phyloP scores from a whole-genome alignment of 306 rosid genomes.

The Vigna trinervia region DNA sequence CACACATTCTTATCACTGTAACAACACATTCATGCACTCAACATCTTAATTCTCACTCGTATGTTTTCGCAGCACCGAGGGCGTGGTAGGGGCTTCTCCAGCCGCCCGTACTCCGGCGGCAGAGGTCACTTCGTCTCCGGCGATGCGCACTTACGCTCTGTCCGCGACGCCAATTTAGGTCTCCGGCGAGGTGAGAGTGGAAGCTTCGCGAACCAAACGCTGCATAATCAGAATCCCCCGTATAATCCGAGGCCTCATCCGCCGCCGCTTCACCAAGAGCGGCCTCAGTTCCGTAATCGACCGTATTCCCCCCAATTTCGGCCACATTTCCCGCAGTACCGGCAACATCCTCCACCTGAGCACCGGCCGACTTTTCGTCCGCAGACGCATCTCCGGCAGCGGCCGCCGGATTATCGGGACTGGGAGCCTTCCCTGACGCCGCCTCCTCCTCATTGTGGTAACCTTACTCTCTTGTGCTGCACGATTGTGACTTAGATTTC shows the following conservation, averaged over 20 bases:
- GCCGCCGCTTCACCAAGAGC: slow-evolving; percentile 37
- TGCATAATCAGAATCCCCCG: slow-evolving; percentile 34
- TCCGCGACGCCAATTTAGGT: slow-evolving; percentile 64
- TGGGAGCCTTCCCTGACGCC: slow-evolving; percentile 73
- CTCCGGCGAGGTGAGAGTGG: slow-evolving; percentile 59
- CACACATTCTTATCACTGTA: neutral
- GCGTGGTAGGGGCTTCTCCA: slow-evolving; percentile 61
- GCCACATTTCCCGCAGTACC: neutral
- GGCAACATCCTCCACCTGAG: slow-evolving; percentile 8
- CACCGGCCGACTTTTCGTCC: neutral
- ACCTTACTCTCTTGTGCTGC: slow-evolving; percentile 6
- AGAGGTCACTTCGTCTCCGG: slow-evolving; percentile 60
- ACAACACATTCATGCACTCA: neutral
- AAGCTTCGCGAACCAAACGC: slow-evolving; percentile 49
- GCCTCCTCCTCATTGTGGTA: slow-evolving; percentile 62
- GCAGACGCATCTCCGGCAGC: slow-evolving; percentile 36
- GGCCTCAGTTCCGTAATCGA: slow-evolving; percentile 38
- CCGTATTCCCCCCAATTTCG: slow-evolving; percentile 33
- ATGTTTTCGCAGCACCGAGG: slow-evolving; percentile 63
- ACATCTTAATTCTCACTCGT: neutral
- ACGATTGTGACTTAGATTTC: neutral
- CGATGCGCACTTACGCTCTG: slow-evolving; percentile 64
- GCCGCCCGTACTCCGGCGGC: slow-evolving; percentile 52
- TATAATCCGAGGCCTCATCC: slow-evolving; percentile 36
- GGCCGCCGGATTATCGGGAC: slow-evolving; percentile 59